phyloP scores from a whole-genome alignment of 441 rosid species.

The Brassica balearica region DNA sequence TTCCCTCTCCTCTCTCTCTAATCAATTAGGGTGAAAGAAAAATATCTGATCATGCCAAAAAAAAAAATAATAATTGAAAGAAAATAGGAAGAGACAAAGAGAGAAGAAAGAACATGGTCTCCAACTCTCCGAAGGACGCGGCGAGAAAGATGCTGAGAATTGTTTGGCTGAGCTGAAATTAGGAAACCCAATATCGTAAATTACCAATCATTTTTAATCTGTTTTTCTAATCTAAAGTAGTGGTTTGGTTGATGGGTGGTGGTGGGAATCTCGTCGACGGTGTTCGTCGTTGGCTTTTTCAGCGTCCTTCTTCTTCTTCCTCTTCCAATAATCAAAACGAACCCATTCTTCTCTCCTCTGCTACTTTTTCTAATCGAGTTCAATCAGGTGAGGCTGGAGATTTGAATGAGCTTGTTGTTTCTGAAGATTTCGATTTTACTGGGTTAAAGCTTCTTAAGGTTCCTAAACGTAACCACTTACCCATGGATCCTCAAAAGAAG shows the following conservation, averaged over 20 bases:
- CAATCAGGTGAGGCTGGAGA: slow-evolving; percentile 1
- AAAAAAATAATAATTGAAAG: background rate
- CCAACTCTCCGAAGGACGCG: background rate
- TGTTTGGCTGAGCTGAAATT: slow-evolving; percentile 5
- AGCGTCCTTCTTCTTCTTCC: slow-evolving; percentile 8
- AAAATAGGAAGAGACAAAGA: background rate
- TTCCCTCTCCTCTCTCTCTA: background rate
- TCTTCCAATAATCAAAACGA: slow-evolving; percentile 3
- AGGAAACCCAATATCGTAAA: slow-evolving; percentile 7
- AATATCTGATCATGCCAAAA: background rate
- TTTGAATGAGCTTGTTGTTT: slow-evolving; percentile 12
- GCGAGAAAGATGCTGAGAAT: background rate
- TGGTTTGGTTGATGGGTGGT: slow-evolving; percentile 9
- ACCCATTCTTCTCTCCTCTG: slow-evolving; percentile 12
- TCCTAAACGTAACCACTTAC: slow-evolving; percentile 59
- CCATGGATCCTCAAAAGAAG: slow-evolving; percentile 89
- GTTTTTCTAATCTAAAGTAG: background rate
- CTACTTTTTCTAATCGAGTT: background rate
- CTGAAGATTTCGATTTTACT: slow-evolving; percentile 60
- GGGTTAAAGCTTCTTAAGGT: slow-evolving; percentile 59
- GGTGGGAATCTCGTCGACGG: slow-evolving; percentile 16
- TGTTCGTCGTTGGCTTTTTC: slow-evolving; percentile 15
- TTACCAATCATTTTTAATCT: background rate
- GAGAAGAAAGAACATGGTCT: slow-evolving; percentile 7
- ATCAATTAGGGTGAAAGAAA: background rate